phyloP scores from a whole-genome alignment of 805 yeast species.

The Metschnikowia sp. region DNA sequence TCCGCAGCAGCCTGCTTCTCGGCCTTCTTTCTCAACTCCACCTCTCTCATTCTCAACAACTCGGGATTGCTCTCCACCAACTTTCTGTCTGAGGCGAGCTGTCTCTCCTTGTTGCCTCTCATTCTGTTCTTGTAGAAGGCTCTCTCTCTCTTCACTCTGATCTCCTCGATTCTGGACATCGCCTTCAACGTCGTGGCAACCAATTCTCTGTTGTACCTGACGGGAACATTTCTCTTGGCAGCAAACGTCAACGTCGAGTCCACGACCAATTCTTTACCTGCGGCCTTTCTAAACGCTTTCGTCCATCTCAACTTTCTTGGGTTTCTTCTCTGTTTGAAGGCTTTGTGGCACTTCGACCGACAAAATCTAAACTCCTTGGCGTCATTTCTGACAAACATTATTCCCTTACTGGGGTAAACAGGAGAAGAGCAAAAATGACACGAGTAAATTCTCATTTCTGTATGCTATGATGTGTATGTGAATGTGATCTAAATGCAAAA shows the following conservation, averaged over 20 bases:
- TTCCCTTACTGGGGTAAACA: constrained; percentile 82
- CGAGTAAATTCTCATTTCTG: constrained; percentile 73
- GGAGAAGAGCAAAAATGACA: constrained; percentile 99
- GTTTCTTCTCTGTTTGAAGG: constrained; percentile 96
- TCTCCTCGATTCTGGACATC: constrained; percentile 94
- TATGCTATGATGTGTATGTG: constrained; percentile 10
- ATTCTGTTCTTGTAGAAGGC: constrained; percentile 99
- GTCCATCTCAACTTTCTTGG: constrained; percentile 99
- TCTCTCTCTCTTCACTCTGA: constrained; percentile 92
- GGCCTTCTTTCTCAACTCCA: constrained; percentile 73
- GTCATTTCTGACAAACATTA: constrained; percentile 96
- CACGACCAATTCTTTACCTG: constrained; percentile 97
- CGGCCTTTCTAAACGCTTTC: constrained; percentile 97
- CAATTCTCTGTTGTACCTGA: constrained; percentile 93
- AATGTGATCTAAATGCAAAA: constrained; percentile 6
- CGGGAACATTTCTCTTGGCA: constrained; percentile 96
- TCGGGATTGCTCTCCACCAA: constrained; percentile 88
- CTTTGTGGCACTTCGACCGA: constrained; percentile 95
- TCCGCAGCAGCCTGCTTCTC: constrained; percentile 52
- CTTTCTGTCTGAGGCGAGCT: constrained; percentile 80
- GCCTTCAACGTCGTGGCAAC: constrained; percentile 93
- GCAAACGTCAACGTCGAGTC: constrained; percentile 96
- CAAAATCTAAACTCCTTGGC: constrained; percentile 97
- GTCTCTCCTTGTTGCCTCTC: constrained; percentile 92
- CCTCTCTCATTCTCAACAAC: constrained; percentile 87